Evolutionary conservation across 805 yeast species (phyloP), one percentile per base, ranked within the genome.

Genomic region (Starmerella bacillaris): DNA sequence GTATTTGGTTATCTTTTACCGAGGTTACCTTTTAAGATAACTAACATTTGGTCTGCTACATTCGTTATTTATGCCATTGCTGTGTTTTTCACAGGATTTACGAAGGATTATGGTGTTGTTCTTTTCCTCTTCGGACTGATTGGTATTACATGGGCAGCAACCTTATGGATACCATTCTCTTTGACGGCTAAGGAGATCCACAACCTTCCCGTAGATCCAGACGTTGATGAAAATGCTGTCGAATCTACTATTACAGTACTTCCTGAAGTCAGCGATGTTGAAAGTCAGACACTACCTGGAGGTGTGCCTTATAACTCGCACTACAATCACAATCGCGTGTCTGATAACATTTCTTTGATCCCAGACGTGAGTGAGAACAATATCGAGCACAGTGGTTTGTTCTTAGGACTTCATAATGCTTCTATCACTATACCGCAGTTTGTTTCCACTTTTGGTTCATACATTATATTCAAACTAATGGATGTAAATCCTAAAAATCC

Each of bases 81-180:
- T 24, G 67, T 67, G 56, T 24, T 59, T 4, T 43, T 60, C 1
- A 68, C 77, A 0, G 64, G 68, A 34, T 60, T 61, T 34, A 59
- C 70, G 17, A 27, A 45, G 2, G 53, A 54, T 5, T 65, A 67
- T 5, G 35, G 35, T 0, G 55, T 50, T 9, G 76, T 73, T 1
- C 62, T 70, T 6, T 42, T 56, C 0, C 48, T 72, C 48, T 66
- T 72, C 43, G 71, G 61, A 0, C 45, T 70, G 12, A 49, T 70
- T 30, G 78, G 78, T 3, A 54, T 72, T 16, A 65, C 76, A 0
- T 72, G 78, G 78, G 77, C 78, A 1, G 60, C 60, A 39, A 72
- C 76, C 0, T 58, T 70, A 14, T 72, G 78, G 78, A 71, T 73
- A 2, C 78, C 78, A 5, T 72, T 70, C 50, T 71, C 70, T 1